Percentiles rank a stretch among this genome's conserved stretches.
phyloP scores from a whole-genome alignment of 257 asterid genomes.

The Jacaranda copaia region DNA sequence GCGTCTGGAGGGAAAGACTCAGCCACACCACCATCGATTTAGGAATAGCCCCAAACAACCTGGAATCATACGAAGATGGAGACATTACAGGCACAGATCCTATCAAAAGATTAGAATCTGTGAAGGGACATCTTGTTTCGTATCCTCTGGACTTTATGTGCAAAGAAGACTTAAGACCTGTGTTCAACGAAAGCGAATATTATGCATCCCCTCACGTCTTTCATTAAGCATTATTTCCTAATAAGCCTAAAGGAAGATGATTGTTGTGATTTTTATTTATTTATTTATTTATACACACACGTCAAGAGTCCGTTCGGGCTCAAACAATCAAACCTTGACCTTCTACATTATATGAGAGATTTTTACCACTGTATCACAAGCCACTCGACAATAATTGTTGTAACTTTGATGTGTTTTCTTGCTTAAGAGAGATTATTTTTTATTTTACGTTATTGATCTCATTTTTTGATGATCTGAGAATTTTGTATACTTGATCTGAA shows the following conservation, averaged over 20 bases:
- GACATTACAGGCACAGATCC: constrained; percentile 58
- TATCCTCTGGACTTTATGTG: constrained; percentile 77
- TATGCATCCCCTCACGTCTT: constrained; percentile 76
- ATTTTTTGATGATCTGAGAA: neutral
- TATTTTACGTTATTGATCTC: neutral
- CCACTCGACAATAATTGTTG: no score
- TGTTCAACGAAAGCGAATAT: constrained; percentile 74
- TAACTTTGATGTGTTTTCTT: neutral
- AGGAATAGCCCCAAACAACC: constrained; percentile 62
- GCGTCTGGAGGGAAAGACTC: constrained; percentile 57
- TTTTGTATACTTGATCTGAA: neutral
- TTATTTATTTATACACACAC: no score
- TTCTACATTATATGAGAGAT: no score
- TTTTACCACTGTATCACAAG: no score
- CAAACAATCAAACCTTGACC: no score
- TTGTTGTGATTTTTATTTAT: no score
- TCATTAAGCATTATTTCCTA: constrained; percentile 38
- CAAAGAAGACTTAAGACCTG: constrained; percentile 71
- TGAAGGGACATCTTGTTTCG: constrained; percentile 76
- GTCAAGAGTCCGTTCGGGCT: no score
- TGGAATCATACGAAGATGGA: constrained; percentile 64
- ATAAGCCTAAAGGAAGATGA: neutral
- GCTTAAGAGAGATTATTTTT: neutral
- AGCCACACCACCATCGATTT: constrained; percentile 67
- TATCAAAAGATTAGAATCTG: constrained; percentile 59